Base-by-base conservation (phyloP, 805 yeast species). In the Metschnikowia kunwiensis region DNA sequence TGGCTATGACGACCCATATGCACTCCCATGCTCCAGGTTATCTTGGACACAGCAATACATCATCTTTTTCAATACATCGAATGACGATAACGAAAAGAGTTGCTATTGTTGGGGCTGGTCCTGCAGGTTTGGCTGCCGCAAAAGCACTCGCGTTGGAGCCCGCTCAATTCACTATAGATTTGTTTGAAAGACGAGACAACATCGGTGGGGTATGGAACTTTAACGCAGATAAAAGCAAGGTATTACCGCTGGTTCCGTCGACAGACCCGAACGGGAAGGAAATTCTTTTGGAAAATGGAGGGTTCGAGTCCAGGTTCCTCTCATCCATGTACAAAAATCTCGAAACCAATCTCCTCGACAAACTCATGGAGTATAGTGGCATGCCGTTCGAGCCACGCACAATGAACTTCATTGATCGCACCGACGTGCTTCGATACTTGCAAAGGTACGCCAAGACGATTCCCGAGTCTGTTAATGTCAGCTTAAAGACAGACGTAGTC, bases 161-260 rank as follows among this genome's bases (percentile, higher is more conserved):
- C 1, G 53, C 61, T 3, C 72, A 74, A 44, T 60, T 67, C 22
- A 51, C 57, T 29, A 66, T 85, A 31, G 75, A 72, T 17, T 65
- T 82, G 5, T 83, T 70, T 51, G 95, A 85, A 45, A 65, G 73
- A 30, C 69, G 83, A 43, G 46, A 61, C 6, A 55, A 58, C n/a
- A 54, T 74, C n/a, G 95, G 95, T 10, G 96, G 96, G 0, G 62
- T 86, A 7, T 86, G 96, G 96, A 74, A 78, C 53, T 82, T 75
- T 50, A 69, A 40, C 23, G 49, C 50, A 14, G 62, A 45, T n/a
- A 54, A 37, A 25, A 29, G 34, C 13, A 40, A 37, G 10, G 44
- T 43, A 10, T 16, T n/a, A 6, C 56, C 53, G 23, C 50, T 46
- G 2, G 47, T 49, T n/a, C 57, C 53, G 2, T 40, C 57, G 23